Base-by-base conservation (phyloP, 352 stramenopile species). In the Globisporangium middletonii region DNA sequence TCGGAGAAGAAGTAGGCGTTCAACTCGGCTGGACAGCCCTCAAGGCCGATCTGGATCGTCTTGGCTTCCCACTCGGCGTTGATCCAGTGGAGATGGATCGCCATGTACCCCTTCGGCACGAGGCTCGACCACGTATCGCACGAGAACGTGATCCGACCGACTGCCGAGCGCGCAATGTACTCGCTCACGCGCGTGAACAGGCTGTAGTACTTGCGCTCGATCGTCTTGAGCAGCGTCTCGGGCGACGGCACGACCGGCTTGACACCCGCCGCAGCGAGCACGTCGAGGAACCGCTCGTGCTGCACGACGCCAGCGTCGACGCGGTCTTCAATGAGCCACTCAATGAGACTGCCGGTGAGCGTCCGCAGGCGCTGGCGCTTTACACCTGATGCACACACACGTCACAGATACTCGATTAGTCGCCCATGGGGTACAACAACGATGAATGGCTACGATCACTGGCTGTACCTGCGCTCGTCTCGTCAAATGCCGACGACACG, bases 1-100 rank as follows among this genome's bases (percentile, higher is more conserved):
- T 91, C 80, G 53, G 80, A 85, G 65, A 91, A 75, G 57, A 89
- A 89, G 62, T 89, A 91, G 18, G 78, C 72, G 55, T 77, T 89
- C 59, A 83, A 86, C 30, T 88, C 79, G 30, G 68, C 59, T 30
- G 80, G 77, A 55, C 75, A 91, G 16, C 77, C 73, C 71, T 91
- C 80, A 9, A 91, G 69, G 1, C 78, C 80, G 47, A 91, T 69
- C 61, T 91, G 80, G 51, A 91, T 84, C 23, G 76, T 79, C 69
- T 91, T 91, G 73, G 80, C 86, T 61, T 91, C 80, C 80, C 80
- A 91, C n/a, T 91, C 80, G 7, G 80, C 78, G 64, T 91, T 91
- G 69, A 91, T 85, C 80, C 80, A 91, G 61, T 91, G 77, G 63
- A 91, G 55, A 60, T 91, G 68, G 62, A 91, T 80, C 15, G 72